Conservation (phyloP, 1,284 basidiomycete genomes). For the Megacollybia platyphylla region DNA sequence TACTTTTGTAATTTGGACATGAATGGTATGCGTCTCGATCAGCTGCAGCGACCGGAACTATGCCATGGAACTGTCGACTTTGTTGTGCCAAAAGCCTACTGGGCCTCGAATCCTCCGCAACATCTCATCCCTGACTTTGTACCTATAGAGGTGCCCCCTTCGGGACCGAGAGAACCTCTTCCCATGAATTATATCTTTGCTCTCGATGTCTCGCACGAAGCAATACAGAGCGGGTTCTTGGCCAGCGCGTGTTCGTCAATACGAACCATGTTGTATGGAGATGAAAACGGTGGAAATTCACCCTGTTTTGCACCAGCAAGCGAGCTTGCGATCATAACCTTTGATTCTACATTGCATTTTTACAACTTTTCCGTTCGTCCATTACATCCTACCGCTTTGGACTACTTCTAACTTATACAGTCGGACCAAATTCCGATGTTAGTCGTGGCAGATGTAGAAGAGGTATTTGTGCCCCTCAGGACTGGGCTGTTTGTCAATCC, state of each 20-base stretch:
- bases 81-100: conserved; percentile 76
- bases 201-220: conserved; percentile 74
- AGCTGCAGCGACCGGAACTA: conserved; percentile 77
- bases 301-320: conserved; percentile 41
- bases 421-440: conserved; percentile 65
- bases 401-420: conserved; percentile 19
- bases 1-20: conserved; percentile 86
- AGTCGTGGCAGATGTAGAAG: conserved; percentile 82
- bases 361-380: conserved; percentile 63
- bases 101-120: conserved; percentile 62
- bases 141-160: conserved; percentile 30
- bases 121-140: conserved; percentile 40
- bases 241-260: conserved; percentile 58
- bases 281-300: conserved; percentile 25
- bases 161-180: conserved; percentile 43
- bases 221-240: conserved; percentile 69
- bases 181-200: conserved; percentile 80
- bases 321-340: conserved; percentile 75
- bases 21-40: conserved; percentile 74
- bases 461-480: conserved; percentile 79
- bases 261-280: conserved; percentile 58
- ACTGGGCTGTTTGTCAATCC: conserved; percentile 77
- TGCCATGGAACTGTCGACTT: conserved; percentile 92
- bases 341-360: conserved; percentile 78
- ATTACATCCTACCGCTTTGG: conserved; percentile 5